Evolutionary conservation across 1,284 basidiomycete species (phyloP), one percentile per base, ranked within the genome.

Genomic region (Sporisorium reilianum): DNA sequence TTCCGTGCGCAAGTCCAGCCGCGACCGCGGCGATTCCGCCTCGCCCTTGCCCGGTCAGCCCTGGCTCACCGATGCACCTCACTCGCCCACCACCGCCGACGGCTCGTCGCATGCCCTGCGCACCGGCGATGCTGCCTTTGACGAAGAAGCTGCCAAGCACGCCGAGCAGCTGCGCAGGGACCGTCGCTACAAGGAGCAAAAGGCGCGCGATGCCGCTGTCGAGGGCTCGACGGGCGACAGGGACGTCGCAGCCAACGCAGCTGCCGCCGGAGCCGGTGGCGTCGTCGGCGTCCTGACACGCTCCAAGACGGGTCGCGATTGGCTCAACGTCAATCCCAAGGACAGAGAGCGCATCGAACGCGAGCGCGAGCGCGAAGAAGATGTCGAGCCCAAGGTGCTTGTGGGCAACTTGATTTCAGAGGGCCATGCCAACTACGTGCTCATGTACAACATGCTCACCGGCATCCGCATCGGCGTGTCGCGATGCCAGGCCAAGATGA

Each of bases 371-470:
- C 62, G 60, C 9, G 71, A 76, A 8, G 70, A 75, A 14, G 78
- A 78, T 12, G 60, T 53, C 34, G 77, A 74, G 52, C 77, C 79
- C 34, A 71, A 70, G 28, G 92, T 92, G 12, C 86, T 97, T 12
- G 93, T 98, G 0, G 96, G 96, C 10, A 98, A 98, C 85, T 86
- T 98, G 77, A 97, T 99, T 72, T 93, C 93, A 40, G 95, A 98
- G 85, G 96, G 91, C 78, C 96, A 99, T 86, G 95, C 92, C 85
- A 99, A 99, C 87, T 99, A 98, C 80, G 93, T 98, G 66, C 87
- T 99, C 82, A 98, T 98, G 96, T 99, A 98, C 88, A 98, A 99
- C 87, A 99, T 99, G 96, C 88, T 99, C 80, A 99, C 96, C 4
- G 96, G 96, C 6, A 98, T 99, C 74, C 91, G 96, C 34, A 95